These are phyloP conservation scores for Mortierella sp. DNA, from an alignment of 371 early-diverging fungal genomes.

Conservation along the genomic window DNA sequence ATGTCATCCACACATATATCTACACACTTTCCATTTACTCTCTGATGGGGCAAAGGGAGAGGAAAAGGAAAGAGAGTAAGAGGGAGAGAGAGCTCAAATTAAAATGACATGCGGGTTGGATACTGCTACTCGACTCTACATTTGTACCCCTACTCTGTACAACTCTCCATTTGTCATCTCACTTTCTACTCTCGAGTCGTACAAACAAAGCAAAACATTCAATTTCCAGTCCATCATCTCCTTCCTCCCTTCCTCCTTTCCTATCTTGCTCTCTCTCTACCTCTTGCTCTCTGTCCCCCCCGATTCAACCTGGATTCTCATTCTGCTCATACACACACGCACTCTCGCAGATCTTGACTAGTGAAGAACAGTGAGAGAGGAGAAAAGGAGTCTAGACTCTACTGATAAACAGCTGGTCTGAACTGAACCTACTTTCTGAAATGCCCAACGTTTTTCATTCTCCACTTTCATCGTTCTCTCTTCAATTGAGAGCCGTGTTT, in stretches of 20 bases:
- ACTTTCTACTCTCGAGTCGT: background rate
- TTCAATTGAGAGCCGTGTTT: background rate
- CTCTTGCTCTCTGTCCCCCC: background rate
- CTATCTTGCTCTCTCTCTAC: background rate
- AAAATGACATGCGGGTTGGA: constrained; percentile 1
- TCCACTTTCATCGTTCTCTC: background rate
- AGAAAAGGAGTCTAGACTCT: constrained; percentile 6
- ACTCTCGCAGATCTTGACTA: background rate
- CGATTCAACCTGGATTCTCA: constrained; percentile 9
- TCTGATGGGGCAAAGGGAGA: background rate
- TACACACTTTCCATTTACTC: constrained; percentile 6
- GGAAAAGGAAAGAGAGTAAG: background rate
- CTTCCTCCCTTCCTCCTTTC: background rate
- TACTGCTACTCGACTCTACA: background rate
- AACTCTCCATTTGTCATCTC: background rate
- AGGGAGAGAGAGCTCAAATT: background rate
- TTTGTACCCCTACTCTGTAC: background rate
- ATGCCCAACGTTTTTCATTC: background rate
- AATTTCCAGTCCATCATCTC: background rate
- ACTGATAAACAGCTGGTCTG: background rate
- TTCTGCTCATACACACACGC: background rate
- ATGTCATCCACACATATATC: constrained; percentile 2
- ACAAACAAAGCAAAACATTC: background rate
- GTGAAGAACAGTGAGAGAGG: background rate
- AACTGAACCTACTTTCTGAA: background rate